Evolutionary conservation across 2,329 filamentous ascomycete genomes (phyloP).

Genomic region (Fusarium globosum): DNA sequence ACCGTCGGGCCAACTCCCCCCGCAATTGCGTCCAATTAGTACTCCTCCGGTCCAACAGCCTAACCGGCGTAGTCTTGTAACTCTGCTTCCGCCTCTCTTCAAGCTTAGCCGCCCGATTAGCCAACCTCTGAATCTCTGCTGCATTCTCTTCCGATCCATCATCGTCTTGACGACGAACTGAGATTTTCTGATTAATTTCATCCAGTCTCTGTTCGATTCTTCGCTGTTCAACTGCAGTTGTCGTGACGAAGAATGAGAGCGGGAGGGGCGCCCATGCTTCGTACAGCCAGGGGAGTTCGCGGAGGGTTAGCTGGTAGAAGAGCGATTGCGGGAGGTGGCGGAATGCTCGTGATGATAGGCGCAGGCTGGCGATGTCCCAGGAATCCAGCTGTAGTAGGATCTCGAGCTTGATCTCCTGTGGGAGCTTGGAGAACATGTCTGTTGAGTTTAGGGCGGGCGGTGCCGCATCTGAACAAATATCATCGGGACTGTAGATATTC

Average conservation of each 20-base stretch:
- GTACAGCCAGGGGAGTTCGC: slow-evolving; percentile 28
- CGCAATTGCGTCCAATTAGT: slow-evolving; percentile 4
- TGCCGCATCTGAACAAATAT: background rate
- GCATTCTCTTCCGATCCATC: background rate
- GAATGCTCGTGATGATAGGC: slow-evolving; percentile 20
- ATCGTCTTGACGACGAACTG: accelerated
- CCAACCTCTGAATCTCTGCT: background rate
- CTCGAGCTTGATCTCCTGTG: background rate
- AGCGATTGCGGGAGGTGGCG: slow-evolving; percentile 7
- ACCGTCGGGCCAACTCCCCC: background rate
- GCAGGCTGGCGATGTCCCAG: background rate
- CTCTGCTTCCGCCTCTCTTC: background rate
- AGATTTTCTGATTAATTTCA: too few species aligned
- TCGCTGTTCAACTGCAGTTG: slow-evolving; percentile 3
- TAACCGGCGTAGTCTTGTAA: background rate
- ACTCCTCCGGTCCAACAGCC: background rate
- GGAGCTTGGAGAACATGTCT: background rate
- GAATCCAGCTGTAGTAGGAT: background rate
- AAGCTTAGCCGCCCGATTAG: background rate
- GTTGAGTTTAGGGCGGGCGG: background rate
- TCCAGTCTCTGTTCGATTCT: background rate
- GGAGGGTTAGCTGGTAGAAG: slow-evolving; percentile 7
- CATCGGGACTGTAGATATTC: background rate
- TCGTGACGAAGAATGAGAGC: slow-evolving; percentile 30
- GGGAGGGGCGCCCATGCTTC: slow-evolving; percentile 29